Evolutionary conservation across 1,284 basidiomycete species (phyloP).

Genomic region (Ceratobasidium theobromae): DNA sequence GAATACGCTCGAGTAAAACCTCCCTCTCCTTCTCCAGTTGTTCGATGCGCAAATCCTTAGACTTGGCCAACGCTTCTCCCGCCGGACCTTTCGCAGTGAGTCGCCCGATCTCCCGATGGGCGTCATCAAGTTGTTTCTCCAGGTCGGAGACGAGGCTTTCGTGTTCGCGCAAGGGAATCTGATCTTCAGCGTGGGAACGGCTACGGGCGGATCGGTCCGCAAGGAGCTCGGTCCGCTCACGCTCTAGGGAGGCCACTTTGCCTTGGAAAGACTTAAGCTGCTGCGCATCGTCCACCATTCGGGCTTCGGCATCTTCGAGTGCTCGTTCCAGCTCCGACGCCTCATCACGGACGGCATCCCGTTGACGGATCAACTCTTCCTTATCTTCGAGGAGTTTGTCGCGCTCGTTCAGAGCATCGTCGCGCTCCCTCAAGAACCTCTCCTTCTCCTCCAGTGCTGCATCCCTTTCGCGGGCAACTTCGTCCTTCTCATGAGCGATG

Average conservation of each 20-base stretch:
- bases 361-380: slow-evolving; percentile 44
- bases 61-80: slow-evolving; percentile 68
- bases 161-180: slow-evolving; percentile 36
- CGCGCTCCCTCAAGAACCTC: slow-evolving; percentile 58
- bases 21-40: slow-evolving; percentile 73
- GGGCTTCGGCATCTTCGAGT: slow-evolving; percentile 49
- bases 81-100: slow-evolving; percentile 72
- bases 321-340: slow-evolving; percentile 69
- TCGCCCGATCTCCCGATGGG: slow-evolving; percentile 76
- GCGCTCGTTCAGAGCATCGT: slow-evolving; percentile 63
- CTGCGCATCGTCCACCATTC: slow-evolving; percentile 60
- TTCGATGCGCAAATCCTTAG: slow-evolving; percentile 70
- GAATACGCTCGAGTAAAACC: slow-evolving; percentile 68
- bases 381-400: slow-evolving; percentile 53
- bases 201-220: slow-evolving; percentile 45
- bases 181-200: slow-evolving; percentile 41
- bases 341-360: slow-evolving; percentile 49
- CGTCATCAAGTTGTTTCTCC: slow-evolving; percentile 76
- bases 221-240: slow-evolving; percentile 40
- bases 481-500: slow-evolving; percentile 42
- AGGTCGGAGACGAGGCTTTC: slow-evolving; percentile 51
- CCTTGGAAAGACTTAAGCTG: slow-evolving; percentile 54
- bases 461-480: slow-evolving; percentile 41
- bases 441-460: slow-evolving; percentile 47
- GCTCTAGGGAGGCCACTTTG: slow-evolving; percentile 58